These are phyloP conservation scores for Hymenoscyphus occultus DNA, from an alignment of 2,329 filamentous ascomycete species.

Conservation along the genomic window DNA sequence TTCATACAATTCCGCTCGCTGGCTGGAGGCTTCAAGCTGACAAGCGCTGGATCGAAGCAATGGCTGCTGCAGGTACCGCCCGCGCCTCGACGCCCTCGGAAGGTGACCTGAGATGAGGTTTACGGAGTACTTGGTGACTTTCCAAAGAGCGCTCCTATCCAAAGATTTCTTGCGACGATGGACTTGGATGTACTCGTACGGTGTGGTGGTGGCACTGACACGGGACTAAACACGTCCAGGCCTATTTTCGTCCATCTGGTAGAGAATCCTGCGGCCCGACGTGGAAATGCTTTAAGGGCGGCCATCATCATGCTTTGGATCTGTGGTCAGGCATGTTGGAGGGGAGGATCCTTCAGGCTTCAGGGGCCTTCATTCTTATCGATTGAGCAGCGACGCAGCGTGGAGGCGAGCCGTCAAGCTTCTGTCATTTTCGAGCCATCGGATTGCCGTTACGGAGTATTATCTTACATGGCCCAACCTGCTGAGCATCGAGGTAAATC, in stretches of 20 bases:
- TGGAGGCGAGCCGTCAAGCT: constrained; percentile 9
- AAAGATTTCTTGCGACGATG: not conserved
- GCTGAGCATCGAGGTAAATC: not conserved
- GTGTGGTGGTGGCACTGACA: constrained; percentile 3
- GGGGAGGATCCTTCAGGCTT: constrained; percentile 9
- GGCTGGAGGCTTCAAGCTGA: not conserved
- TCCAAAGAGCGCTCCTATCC: not conserved
- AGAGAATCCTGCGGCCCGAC: not conserved
- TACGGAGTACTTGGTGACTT: not conserved
- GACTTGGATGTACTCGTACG: not conserved
- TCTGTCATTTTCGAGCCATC: not conserved
- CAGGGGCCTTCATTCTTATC: constrained; percentile 6
- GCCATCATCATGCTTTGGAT: constrained; percentile 10
- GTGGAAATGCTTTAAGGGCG: constrained; percentile 8
- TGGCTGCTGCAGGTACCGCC: not conserved
- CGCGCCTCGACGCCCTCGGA: not conserved
- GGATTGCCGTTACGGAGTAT: not conserved
- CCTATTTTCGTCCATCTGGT: constrained; percentile 14
- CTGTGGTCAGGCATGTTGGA: constrained; percentile 3
- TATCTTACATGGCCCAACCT: not conserved
- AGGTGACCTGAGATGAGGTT: not conserved
- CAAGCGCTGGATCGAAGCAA: not conserved
- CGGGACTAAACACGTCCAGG: not conserved
- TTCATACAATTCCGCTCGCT: not conserved
- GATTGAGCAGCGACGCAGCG: constrained; percentile 7